These are phyloP conservation scores for Basidioascus undulatus DNA, from an alignment of 768 basidiomycete species.

Conservation along the genomic window DNA sequence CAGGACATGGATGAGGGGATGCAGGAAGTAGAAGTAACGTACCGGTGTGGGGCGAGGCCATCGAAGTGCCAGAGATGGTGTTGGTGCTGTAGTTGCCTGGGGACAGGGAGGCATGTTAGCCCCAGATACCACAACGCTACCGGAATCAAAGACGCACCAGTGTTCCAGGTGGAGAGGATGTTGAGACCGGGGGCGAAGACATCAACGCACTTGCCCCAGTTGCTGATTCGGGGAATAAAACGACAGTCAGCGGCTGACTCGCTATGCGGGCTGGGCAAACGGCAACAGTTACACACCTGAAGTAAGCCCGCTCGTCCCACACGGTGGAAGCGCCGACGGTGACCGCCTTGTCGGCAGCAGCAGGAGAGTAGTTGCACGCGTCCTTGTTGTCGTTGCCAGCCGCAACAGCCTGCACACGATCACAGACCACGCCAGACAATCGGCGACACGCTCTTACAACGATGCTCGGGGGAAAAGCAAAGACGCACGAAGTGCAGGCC, in stretches of 20 bases:
- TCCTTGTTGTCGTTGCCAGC: constrained; percentile 47
- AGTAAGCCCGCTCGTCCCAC: constrained; percentile 23
- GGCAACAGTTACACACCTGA: constrained; percentile 25
- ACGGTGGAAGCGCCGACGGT: constrained; percentile 64
- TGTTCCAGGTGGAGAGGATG: constrained; percentile 71
- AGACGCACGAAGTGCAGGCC: constrained; percentile 92
- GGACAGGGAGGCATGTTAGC: too few relatives aligned
- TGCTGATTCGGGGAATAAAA: too few relatives aligned
- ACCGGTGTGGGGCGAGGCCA: constrained; percentile 69
- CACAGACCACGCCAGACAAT: too few relatives aligned
- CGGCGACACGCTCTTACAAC: too few relatives aligned
- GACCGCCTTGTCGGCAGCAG: constrained; percentile 62
- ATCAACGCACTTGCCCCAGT: constrained; percentile 72
- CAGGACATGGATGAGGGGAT: not conserved
- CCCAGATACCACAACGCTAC: too few relatives aligned
- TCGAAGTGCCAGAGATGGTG: constrained; percentile 72
- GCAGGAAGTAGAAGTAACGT: not conserved
- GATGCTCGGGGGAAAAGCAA: too few relatives aligned
- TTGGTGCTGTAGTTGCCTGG: constrained; percentile 33
- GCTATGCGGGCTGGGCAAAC: too few relatives aligned
- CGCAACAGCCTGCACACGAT: too few relatives aligned
- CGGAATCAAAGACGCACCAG: too few relatives aligned
- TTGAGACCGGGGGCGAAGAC: constrained; percentile 50
- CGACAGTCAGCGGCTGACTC: constrained; percentile 70
- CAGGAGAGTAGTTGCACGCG: constrained; percentile 83